phyloP scores from a whole-genome alignment of 352 stramenopile species.

The Pythium pectinolyticum region DNA sequence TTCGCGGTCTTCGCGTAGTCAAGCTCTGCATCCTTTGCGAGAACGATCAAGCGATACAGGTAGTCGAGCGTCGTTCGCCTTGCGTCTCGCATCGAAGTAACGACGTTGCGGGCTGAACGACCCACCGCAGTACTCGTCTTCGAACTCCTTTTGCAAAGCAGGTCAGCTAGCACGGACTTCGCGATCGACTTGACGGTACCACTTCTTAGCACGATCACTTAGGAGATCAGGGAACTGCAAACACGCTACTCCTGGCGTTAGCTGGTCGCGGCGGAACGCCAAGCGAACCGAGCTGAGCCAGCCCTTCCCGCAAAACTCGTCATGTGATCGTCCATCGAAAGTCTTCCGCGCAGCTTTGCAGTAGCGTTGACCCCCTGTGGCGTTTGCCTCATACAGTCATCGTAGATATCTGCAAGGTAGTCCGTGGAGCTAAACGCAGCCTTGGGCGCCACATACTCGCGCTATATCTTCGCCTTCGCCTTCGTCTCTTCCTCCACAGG shows the following conservation, averaged over 20 bases:
- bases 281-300: slow-evolving; percentile 7
- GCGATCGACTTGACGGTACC: slow-evolving; percentile 13
- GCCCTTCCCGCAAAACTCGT: slow-evolving; percentile 10
- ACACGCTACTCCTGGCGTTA: slow-evolving; percentile 9
- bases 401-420: slow-evolving; percentile 25
- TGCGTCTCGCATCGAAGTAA: slow-evolving; percentile 13
- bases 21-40: not conserved
- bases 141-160: slow-evolving; percentile 7
- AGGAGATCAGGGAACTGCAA: slow-evolving; percentile 19
- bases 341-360: slow-evolving; percentile 11
- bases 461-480: not conserved
- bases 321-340: slow-evolving; percentile 14
- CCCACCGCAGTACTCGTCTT: slow-evolving; percentile 24
- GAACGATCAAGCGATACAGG: slow-evolving; percentile 25
- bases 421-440: slow-evolving; percentile 3
- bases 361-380: slow-evolving; percentile 9
- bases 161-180: slow-evolving; percentile 9
- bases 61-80: slow-evolving; percentile 26
- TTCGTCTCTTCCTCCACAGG: no score
- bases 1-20: not conserved
- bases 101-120: not conserved
- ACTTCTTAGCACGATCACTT: slow-evolving; percentile 9
- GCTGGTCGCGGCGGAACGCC: slow-evolving; percentile 17
- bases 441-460: not conserved
- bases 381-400: slow-evolving; percentile 9